These are phyloP conservation scores for Flammula alnicola DNA, from an alignment of 1,284 basidiomycete species.

Conservation along the genomic window DNA sequence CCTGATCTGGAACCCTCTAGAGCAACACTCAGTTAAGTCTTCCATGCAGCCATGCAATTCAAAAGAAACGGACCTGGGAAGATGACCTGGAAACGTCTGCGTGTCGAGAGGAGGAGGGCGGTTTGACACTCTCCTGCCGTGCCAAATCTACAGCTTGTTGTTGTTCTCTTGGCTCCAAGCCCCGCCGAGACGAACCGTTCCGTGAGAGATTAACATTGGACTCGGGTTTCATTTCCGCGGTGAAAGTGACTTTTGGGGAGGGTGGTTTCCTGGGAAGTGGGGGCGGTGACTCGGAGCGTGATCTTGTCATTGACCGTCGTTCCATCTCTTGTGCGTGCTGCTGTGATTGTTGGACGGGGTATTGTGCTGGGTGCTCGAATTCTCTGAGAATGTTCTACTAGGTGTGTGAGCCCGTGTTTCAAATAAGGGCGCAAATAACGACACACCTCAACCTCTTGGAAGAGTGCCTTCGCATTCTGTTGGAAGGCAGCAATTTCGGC, in stretches of 20 bases:
- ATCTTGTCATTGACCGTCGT: slow-evolving; percentile 14
- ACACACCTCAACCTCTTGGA: slow-evolving; percentile 28
- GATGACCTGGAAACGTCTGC: slow-evolving; percentile 19
- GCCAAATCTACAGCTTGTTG: slow-evolving; percentile 18
- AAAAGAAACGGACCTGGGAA: slow-evolving; percentile 20
- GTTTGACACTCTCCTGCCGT: slow-evolving; percentile 24
- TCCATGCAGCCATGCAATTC: neutral
- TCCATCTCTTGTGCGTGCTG: slow-evolving; percentile 19
- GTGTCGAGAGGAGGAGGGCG: slow-evolving; percentile 16
- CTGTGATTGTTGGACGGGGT: slow-evolving; percentile 10
- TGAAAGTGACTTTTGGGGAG: slow-evolving; percentile 30
- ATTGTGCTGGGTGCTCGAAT: slow-evolving; percentile 20
- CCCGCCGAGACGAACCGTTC: slow-evolving; percentile 20
- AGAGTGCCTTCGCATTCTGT: slow-evolving; percentile 23
- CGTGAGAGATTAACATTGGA: slow-evolving; percentile 20
- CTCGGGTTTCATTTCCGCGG: slow-evolving; percentile 23
- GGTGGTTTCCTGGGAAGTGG: slow-evolving; percentile 29
- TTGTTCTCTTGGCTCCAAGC: slow-evolving; percentile 17
- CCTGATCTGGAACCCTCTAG: slow-evolving; percentile 19
- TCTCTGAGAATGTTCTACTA: slow-evolving; percentile 27
- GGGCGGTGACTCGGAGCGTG: slow-evolving; percentile 27
- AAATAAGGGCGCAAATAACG: neutral
- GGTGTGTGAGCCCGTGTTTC: neutral
- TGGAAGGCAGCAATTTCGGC: slow-evolving; percentile 26
- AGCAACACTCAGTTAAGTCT: neutral